phyloP scores from a whole-genome alignment of 331 rosid genomes.

The Malus hybrid region DNA sequence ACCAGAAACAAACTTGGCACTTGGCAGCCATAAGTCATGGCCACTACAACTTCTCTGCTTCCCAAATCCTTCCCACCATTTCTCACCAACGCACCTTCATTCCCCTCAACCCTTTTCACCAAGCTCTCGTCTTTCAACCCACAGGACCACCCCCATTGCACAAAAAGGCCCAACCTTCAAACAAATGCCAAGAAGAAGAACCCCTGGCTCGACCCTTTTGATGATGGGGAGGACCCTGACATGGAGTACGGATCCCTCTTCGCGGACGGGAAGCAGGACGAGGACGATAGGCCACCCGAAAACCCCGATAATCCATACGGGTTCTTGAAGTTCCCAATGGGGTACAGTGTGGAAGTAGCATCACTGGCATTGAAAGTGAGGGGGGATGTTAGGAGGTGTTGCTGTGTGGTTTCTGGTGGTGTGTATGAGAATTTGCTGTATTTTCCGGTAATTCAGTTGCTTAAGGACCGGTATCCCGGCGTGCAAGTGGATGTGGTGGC shows the following conservation, averaged over 20 bases:
- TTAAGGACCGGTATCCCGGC: constrained; percentile 83
- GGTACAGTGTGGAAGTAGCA: constrained; percentile 64
- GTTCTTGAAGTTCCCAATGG: constrained; percentile 71
- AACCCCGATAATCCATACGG: constrained; percentile 67
- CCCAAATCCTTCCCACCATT: constrained; percentile 53
- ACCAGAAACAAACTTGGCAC: background rate
- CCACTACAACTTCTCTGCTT: constrained; percentile 45
- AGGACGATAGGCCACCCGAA: constrained; percentile 70
- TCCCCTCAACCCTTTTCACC: constrained; percentile 24
- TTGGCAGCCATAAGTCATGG: constrained; percentile 30
- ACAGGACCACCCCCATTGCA: constrained; percentile 13
- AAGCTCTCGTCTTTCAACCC: constrained; percentile 36
- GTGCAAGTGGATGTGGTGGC: constrained; percentile 63
- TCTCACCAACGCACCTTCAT: constrained; percentile 43
- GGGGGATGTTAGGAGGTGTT: constrained; percentile 84
- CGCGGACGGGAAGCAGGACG: constrained; percentile 74
- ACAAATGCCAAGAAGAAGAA: constrained; percentile 48
- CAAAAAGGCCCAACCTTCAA: constrained; percentile 19
- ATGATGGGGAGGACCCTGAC: constrained; percentile 68
- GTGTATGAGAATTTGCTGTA: constrained; percentile 74
- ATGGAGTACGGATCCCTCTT: constrained; percentile 68
- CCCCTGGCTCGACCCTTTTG: constrained; percentile 78
- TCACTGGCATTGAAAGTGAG: constrained; percentile 58
- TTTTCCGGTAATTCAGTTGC: constrained; percentile 66
- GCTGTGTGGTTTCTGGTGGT: constrained; percentile 77